Evolutionary conservation across 352 stramenopile genomes (phyloP), one percentile per base, ranked within the genome.

Genomic region (Phytophthora cajani): DNA sequence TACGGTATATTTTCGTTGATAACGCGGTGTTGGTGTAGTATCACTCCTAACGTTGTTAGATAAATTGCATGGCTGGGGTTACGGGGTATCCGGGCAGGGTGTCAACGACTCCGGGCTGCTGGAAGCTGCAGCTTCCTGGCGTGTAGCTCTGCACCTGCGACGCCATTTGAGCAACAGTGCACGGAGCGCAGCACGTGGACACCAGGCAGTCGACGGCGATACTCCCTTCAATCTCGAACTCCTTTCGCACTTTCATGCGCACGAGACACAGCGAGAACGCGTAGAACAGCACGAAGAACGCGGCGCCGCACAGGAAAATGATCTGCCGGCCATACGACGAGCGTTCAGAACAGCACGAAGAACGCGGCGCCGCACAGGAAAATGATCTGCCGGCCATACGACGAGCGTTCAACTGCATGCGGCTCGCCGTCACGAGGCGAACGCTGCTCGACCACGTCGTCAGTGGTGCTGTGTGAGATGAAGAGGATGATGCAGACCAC

Each of bases 101-200:
- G 53, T 73, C 70, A 8, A 58, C 44, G 12, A 58, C 44, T 11
- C 42, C 4, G 47, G 49, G 55, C 55, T 65, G 54, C 11, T 66
- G 63, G 62, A 89, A 87, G 27, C 61, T 71, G 69, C 79, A 88
- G 36, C 63, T 67, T 10, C 81, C 78, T 1, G 81, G 81, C 27
- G 64, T 82, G 65, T 89, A 91, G 36, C 79, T 88, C 56, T 82
- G 81, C 11, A 77, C 70, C 51, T 87, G 78, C 7, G 81, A 82
- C 17, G 80, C 80, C 69, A 91, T 85, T 60, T 91, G 84, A 25
- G 84, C 81, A 19, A 91, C 60, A 23, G 73, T 73, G 57, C 84
- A 91, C 54, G 78, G 78, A 16, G 67, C 46, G 7, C 78, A 84
- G n/a, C 54, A 81, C 21, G 63, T 57, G 8, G 73, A 38, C 23